Evolutionary conservation across 164 flowering plant genomes (phyloP).

Genomic region (Sedum album): DNA sequence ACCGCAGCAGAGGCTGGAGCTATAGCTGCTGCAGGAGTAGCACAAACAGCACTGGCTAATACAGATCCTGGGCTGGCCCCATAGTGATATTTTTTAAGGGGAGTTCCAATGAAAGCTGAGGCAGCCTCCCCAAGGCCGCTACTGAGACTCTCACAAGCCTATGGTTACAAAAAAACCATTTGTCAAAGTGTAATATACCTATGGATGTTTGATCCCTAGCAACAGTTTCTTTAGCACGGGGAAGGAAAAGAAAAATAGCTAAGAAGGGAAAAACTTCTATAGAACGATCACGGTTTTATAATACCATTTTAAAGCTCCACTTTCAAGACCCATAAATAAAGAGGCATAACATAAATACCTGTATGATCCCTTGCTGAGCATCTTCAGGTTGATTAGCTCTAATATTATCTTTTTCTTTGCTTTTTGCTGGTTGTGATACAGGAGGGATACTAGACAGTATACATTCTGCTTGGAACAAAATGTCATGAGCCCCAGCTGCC

Average conservation of each 20-base stretch:
- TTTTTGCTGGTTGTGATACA: constrained; percentile 30
- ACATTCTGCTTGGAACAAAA: constrained; percentile 80
- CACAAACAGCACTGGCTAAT: constrained; percentile 69
- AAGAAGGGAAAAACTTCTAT: neutral
- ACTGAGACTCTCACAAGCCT: constrained; percentile 86
- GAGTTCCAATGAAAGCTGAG: constrained; percentile 70
- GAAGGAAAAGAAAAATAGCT: neutral
- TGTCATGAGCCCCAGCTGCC: constrained; percentile 91
- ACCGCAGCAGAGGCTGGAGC: constrained; percentile 91
- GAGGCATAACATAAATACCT: constrained; percentile 31
- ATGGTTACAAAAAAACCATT: neutral
- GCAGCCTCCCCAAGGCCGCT: constrained; percentile 84
- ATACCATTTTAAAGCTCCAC: neutral
- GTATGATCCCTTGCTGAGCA: constrained; percentile 80
- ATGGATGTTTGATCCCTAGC: neutral
- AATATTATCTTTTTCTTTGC: constrained; percentile 32
- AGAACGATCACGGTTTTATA: neutral
- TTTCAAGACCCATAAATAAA: neutral
- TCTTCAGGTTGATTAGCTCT: constrained; percentile 75
- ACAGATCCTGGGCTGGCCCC: constrained; percentile 88
- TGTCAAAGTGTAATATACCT: neutral
- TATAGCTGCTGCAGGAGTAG: constrained; percentile 86
- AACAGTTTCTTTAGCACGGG: neutral
- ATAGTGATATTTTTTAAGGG: constrained; percentile 69
- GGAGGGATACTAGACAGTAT: constrained; percentile 58